phyloP scores from a whole-genome alignment of 306 rosid species.

The Vachellia pachyceras region DNA sequence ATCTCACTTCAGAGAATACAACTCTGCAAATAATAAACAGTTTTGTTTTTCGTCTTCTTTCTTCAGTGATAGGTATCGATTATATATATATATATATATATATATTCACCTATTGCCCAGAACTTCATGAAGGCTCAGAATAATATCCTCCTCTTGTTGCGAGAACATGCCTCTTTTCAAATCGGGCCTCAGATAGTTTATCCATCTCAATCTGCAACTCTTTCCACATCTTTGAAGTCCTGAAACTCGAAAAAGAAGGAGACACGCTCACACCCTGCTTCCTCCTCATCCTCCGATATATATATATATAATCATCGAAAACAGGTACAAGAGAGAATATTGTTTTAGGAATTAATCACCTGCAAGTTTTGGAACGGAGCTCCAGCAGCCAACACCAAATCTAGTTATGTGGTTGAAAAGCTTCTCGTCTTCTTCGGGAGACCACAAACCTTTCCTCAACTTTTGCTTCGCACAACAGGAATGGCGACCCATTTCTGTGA shows the following conservation, averaged over 20 bases:
- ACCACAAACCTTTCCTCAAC: constrained; percentile 89
- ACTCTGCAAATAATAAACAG: neutral
- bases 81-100: too few species aligned
- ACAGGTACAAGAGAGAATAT: too few species aligned
- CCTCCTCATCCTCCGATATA: too few species aligned
- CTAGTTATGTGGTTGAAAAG: constrained; percentile 86
- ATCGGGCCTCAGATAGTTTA: constrained; percentile 91
- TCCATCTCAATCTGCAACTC: constrained; percentile 95
- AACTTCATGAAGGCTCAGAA: constrained; percentile 79
- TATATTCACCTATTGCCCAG: constrained; percentile 77
- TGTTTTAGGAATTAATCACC: constrained; percentile 43
- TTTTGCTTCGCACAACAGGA: constrained; percentile 83
- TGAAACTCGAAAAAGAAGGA: constrained; percentile 37
- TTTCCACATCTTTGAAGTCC: constrained; percentile 94
- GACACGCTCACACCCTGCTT: neutral
- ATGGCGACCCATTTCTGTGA: constrained; percentile 80
- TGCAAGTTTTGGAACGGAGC: constrained; percentile 92
- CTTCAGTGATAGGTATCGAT: neutral
- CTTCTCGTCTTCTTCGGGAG: constrained; percentile 95
- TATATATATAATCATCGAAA: neutral
- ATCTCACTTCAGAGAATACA: neutral
- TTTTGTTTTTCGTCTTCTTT: neutral
- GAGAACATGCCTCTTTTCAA: constrained; percentile 91
- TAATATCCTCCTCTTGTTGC: constrained; percentile 85
- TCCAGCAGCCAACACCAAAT: constrained; percentile 97